These are phyloP conservation scores for Nicotiana tabacum DNA, from an alignment of 257 asterid genomes.

Conservation along the genomic window DNA sequence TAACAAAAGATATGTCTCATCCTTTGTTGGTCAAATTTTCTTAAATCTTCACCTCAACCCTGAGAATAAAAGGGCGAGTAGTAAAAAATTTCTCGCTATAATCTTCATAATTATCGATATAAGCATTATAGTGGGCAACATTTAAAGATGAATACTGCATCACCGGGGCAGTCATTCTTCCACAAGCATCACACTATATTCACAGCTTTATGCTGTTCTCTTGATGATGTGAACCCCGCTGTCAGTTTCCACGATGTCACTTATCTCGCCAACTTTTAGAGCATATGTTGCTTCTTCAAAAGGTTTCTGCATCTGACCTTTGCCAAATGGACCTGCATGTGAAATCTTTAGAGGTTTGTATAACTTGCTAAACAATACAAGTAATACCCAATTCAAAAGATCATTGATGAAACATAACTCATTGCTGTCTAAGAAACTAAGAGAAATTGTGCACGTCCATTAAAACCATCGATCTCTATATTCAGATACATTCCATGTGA, in stretches of 20 bases:
- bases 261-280: slow-evolving; percentile 70
- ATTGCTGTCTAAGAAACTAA: neutral
- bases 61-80: neutral
- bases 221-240: slow-evolving; percentile 87
- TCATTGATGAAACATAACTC: neutral
- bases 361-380: neutral
- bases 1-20: neutral
- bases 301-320: slow-evolving; percentile 94
- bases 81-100: neutral
- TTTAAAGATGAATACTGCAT: neutral
- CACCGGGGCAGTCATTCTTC: neutral
- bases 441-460: neutral
- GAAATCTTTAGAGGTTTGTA: neutral
- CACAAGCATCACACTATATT: neutral
- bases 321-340: slow-evolving; percentile 67
- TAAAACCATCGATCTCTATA: neutral
- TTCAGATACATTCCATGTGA: neutral
- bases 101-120: neutral
- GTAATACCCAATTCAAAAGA: neutral
- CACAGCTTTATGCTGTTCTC: slow-evolving; percentile 40
- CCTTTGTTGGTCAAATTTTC: neutral
- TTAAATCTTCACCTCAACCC: neutral
- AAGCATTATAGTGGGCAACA: neutral
- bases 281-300: slow-evolving; percentile 71
- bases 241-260: slow-evolving; percentile 76